These are phyloP conservation scores for Silene latifolia DNA, from an alignment of 148 eudicot genomes.

Conservation along the genomic window DNA sequence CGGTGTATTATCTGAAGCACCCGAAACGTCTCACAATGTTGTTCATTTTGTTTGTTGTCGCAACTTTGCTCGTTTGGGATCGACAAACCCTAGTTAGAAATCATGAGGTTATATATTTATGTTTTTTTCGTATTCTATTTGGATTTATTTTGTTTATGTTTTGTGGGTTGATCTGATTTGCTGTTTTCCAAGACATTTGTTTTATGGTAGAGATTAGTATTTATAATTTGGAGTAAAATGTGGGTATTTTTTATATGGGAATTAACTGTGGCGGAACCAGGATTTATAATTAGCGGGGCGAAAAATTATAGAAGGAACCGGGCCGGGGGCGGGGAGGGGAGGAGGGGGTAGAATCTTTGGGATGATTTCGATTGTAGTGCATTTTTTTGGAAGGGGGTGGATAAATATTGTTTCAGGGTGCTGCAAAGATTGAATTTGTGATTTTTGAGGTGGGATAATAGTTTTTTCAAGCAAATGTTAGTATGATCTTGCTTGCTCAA, in stretches of 20 bases:
- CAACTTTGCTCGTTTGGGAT: slow-evolving; percentile 77
- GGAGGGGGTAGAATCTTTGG: not conserved
- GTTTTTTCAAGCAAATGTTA: not conserved
- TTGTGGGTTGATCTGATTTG: slow-evolving; percentile 2
- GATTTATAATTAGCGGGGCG: no score
- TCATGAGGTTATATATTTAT: slow-evolving; percentile 54
- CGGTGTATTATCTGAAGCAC: slow-evolving; percentile 85
- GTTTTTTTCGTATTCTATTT: no score
- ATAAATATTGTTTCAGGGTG: no score
- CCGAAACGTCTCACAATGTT: slow-evolving; percentile 79
- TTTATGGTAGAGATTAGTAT: no score
- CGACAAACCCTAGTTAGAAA: slow-evolving; percentile 78
- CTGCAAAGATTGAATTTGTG: no score
- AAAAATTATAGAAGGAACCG: no score
- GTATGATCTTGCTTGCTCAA: not conserved
- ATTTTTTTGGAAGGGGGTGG: not conserved
- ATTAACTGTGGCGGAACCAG: no score
- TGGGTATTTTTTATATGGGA: no score
- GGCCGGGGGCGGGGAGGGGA: no score
- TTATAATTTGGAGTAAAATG: no score
- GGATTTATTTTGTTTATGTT: not conserved
- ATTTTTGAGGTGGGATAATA: no score
- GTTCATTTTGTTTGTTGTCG: slow-evolving; percentile 58
- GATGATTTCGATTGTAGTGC: not conserved
- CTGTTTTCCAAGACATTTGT: not conserved